Evolutionary conservation across 2,329 filamentous ascomycete species (phyloP).

Genomic region (Neodidymelliopsis sp.): DNA sequence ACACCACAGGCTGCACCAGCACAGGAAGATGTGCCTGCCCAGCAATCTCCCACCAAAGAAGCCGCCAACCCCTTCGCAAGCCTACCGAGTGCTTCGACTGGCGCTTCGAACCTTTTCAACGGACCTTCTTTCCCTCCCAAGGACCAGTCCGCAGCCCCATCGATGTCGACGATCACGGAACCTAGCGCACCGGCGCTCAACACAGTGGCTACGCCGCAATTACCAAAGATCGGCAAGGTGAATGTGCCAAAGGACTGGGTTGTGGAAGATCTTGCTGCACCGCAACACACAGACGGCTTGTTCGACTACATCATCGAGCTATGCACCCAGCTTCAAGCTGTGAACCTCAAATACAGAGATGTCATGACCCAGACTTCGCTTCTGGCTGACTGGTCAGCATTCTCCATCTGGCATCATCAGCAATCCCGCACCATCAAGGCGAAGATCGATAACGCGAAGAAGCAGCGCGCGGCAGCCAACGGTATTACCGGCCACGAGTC

Average conservation of each 20-base stretch:
- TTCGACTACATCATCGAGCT: constrained; percentile 28
- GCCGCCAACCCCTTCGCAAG: constrained; percentile 26
- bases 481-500: constrained; percentile 45
- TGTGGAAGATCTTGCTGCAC: constrained; percentile 13
- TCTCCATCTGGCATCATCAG: constrained; percentile 43
- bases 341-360: constrained; percentile 40
- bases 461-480: constrained; percentile 37
- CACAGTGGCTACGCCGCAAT: constrained; percentile 16
- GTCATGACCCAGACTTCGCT: constrained; percentile 33
- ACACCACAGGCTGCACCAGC: constrained; percentile 13
- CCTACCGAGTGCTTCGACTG: constrained; percentile 20
- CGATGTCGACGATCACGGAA: constrained; percentile 24
- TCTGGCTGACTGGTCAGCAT: constrained; percentile 39
- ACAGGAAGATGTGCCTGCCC: constrained; percentile 18
- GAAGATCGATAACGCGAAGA: constrained; percentile 39
- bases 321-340: constrained; percentile 29
- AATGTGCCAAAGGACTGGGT: constrained; percentile 38
- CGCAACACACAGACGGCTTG: constrained; percentile 20
- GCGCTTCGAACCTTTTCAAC: constrained; percentile 25
- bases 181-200: constrained; percentile 2
- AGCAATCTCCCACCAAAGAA: constrained; percentile 18
- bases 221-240: constrained; percentile 36
- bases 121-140: constrained; percentile 9
- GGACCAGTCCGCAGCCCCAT: constrained; percentile 19
- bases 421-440: constrained; percentile 36